These are phyloP conservation scores for Alternaria gaisen DNA, from an alignment of 2,329 filamentous ascomycete genomes.

Conservation along the genomic window DNA sequence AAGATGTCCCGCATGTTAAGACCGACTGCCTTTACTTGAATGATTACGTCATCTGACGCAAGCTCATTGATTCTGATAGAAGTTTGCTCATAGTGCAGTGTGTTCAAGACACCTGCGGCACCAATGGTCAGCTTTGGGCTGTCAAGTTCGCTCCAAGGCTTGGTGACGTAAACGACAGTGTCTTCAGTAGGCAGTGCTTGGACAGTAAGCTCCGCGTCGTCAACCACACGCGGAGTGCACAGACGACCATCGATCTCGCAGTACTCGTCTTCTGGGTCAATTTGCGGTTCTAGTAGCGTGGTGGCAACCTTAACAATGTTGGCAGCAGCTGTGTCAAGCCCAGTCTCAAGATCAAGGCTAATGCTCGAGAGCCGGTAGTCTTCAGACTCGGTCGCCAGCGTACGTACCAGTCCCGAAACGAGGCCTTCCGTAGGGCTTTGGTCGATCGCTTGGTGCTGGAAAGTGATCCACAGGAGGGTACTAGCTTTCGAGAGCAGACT, in stretches of 20 bases:
- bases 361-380: slow-evolving; percentile 20
- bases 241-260: slow-evolving; percentile 14
- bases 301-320: slow-evolving; percentile 11
- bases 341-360: slow-evolving; percentile 1
- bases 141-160: slow-evolving; percentile 20
- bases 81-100: slow-evolving; percentile 23
- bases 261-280: slow-evolving; percentile 24
- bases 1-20: slow-evolving; percentile 31
- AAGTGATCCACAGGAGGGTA: slow-evolving; percentile 15
- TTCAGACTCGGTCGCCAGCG: slow-evolving; percentile 20
- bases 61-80: background rate
- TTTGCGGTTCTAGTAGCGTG: background rate
- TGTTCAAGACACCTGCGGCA: slow-evolving; percentile 23
- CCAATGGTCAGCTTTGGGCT: slow-evolving; percentile 19
- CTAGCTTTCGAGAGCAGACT: slow-evolving; percentile 3
- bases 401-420: slow-evolving; percentile 20
- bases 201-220: slow-evolving; percentile 9
- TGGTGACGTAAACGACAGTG: slow-evolving; percentile 20
- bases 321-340: background rate
- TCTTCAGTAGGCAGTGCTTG: slow-evolving; percentile 7
- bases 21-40: slow-evolving; percentile 27
- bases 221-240: slow-evolving; percentile 17
- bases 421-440: slow-evolving; percentile 17
- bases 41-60: slow-evolving; percentile 21
- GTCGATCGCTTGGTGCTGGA: background rate